Evolutionary conservation across 1,284 basidiomycete species (phyloP).

Genomic region (Veloboletus limbatus): DNA sequence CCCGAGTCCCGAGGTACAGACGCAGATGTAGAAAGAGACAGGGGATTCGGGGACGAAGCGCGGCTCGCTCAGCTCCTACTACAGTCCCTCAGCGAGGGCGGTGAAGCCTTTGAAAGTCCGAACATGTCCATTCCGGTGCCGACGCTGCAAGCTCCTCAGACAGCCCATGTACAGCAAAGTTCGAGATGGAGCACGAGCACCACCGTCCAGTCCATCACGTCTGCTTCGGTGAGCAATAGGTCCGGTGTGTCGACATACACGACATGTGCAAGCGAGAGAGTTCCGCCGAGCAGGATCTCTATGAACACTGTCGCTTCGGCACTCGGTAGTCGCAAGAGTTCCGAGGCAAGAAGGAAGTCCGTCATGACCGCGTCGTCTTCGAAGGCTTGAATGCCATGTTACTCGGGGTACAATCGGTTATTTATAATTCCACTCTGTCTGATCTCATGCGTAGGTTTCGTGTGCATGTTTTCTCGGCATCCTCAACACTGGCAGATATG

Average conservation of each 20-base stretch:
- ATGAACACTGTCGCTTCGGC: slow-evolving; percentile 31
- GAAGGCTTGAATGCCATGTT: slow-evolving; percentile 17
- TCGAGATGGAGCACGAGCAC: slow-evolving; percentile 34
- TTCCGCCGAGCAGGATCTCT: slow-evolving; percentile 29
- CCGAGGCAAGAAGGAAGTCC: slow-evolving; percentile 30
- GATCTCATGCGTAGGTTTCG: slow-evolving; percentile 5
- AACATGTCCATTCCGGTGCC: slow-evolving; percentile 4
- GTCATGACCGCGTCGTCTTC: slow-evolving; percentile 25
- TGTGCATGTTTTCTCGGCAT: not conserved
- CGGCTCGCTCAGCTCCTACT: slow-evolving; percentile 30
- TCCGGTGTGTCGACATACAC: slow-evolving; percentile 30
- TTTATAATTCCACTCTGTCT: not conserved
- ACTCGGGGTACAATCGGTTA: slow-evolving; percentile 1
- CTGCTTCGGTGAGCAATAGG: slow-evolving; percentile 30
- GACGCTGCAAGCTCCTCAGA: slow-evolving; percentile 14
- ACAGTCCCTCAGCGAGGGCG: slow-evolving; percentile 25
- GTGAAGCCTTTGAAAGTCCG: slow-evolving; percentile 6
- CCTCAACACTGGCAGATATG: not conserved
- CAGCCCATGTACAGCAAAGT: slow-evolving; percentile 17
- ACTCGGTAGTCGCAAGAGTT: slow-evolving; percentile 30
- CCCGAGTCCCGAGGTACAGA: slow-evolving; percentile 22
- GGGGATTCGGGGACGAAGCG: slow-evolving; percentile 29
- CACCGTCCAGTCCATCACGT: slow-evolving; percentile 27
- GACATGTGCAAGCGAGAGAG: slow-evolving; percentile 28
- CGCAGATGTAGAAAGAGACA: slow-evolving; percentile 19